Conservation (phyloP, 2,329 filamentous ascomycete genomes). For the Talaromyces marneffei region DNA sequence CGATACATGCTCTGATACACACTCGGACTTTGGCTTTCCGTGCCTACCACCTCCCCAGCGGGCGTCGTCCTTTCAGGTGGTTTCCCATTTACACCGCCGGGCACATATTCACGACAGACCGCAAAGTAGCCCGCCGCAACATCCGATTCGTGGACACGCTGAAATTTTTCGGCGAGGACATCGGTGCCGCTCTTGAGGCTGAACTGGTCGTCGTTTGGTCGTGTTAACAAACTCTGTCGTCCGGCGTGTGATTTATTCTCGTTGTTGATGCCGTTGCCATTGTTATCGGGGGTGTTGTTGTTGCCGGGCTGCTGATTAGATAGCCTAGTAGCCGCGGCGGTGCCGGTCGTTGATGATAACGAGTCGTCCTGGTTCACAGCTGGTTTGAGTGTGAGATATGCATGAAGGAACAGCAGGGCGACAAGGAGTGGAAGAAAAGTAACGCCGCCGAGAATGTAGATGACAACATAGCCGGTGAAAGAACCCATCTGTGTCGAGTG, state of each 20-base stretch:
- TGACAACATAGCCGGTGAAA: conserved; percentile 56
- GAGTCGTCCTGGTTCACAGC: conserved; percentile 12
- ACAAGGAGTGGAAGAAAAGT: conserved; percentile 77
- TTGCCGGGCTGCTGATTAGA: not conserved
- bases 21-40: conserved; percentile 73
- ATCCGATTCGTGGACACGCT: conserved; percentile 61
- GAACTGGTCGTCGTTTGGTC: conserved; percentile 59
- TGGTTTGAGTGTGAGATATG: conserved; percentile 61
- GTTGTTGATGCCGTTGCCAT: conserved; percentile 22
- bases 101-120: conserved; percentile 88
- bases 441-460: conserved; percentile 80
- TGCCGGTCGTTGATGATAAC: conserved; percentile 19
- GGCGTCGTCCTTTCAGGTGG: conserved; percentile 81
- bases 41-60: conserved; percentile 64
- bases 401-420: conserved; percentile 56
- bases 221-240: conserved; percentile 30
- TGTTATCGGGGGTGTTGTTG: not conserved
- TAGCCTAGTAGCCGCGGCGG: not conserved
- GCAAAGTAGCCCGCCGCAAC: conserved; percentile 89
- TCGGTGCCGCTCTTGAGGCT: conserved; percentile 58
- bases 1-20: conserved; percentile 98
- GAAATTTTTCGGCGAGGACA: conserved; percentile 55
- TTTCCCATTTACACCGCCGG: conserved; percentile 86
- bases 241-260: conserved; percentile 25
- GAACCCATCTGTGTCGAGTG: conserved; percentile 40